Evolutionary conservation across 2,329 filamentous ascomycete genomes (phyloP), one percentile per base, ranked within the genome.

Genomic region (Arthrobotrys sphaeroides): DNA sequence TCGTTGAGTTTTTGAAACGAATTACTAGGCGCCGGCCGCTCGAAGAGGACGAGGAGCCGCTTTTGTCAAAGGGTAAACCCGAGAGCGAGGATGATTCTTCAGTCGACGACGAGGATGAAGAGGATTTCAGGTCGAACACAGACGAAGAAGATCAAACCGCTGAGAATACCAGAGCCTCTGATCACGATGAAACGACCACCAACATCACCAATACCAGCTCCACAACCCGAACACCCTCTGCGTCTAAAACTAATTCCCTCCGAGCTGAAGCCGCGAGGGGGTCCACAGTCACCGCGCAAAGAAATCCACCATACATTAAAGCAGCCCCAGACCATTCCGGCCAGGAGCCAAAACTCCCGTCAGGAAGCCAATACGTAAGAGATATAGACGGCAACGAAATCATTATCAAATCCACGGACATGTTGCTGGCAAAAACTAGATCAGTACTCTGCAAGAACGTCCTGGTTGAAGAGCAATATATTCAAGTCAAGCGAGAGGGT

Each of bases 401-500:
- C 0, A 42, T 10, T 5, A 59, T 75, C 22, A 12, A 53, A 2
- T 3, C 47, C 0, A 31, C 51, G 1, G 72, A 75, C 26, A 69
- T 33, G 7, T 26, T 75, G 0, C 36, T 65, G 1, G 40, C 64
- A 3, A 49, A 51, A 9, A 20, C 16, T 13, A 61, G 67, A 12
- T 45, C 22, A 16, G 49, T 42, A 16, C 59, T 22, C 9, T 49
- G 40, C 5, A 22, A 33, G 0, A 16, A 53, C 1, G 72, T 64
- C 1, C 18, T 65, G 20, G 31, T 75, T 26, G 20, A 64, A 31
- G 72, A 75, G 38, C 22, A 45, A 3, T 69, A 66, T 26, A 69
- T 75, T 20, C 47, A 69, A 12, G 40, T 75, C 13, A 43, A 7
- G 1, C 45, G 55, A 13, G 38, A 47, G 5, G 57, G 59, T 1